phyloP scores from a whole-genome alignment of 768 basidiomycete genomes.

The Phanerochaete sordida region DNA sequence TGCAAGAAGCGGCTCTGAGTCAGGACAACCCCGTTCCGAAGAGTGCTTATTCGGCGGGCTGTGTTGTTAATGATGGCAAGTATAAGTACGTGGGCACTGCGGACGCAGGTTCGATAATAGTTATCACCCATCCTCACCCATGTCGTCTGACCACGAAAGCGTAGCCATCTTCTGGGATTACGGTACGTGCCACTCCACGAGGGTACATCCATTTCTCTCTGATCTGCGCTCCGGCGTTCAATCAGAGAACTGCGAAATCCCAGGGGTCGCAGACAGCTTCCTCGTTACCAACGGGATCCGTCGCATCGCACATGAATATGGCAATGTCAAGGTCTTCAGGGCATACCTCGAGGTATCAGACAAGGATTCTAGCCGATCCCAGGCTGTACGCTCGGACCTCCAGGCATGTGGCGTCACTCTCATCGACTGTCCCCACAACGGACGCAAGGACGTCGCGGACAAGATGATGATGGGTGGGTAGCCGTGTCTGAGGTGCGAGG shows the following conservation, averaged over 20 bases:
- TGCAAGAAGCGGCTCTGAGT: too few relatives aligned
- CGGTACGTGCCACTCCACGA: slow-evolving; percentile 23
- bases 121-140: not conserved
- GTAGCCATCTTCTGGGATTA: slow-evolving; percentile 42
- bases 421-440: slow-evolving; percentile 19
- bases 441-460: slow-evolving; percentile 32
- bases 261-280: slow-evolving; percentile 37
- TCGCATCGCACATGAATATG: slow-evolving; percentile 42
- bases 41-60: not conserved
- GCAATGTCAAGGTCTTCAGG: slow-evolving; percentile 46
- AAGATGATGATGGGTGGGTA: slow-evolving; percentile 47
- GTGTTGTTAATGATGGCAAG: not conserved
- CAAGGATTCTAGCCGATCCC: slow-evolving; percentile 31
- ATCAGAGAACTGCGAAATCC: slow-evolving; percentile 35
- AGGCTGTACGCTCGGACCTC: slow-evolving; percentile 36
- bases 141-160: slow-evolving; percentile 4
- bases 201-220: not conserved
- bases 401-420: slow-evolving; percentile 48
- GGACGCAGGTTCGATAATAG: not conserved
- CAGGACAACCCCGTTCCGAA: not conserved
- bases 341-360: slow-evolving; percentile 50
- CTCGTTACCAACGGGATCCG: slow-evolving; percentile 41
- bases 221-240: slow-evolving; percentile 26
- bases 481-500: not conserved
- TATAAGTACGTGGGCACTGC: not conserved